These are phyloP conservation scores for Penicillium sp. DNA, from an alignment of 2,329 filamentous ascomycete genomes.

Conservation along the genomic window DNA sequence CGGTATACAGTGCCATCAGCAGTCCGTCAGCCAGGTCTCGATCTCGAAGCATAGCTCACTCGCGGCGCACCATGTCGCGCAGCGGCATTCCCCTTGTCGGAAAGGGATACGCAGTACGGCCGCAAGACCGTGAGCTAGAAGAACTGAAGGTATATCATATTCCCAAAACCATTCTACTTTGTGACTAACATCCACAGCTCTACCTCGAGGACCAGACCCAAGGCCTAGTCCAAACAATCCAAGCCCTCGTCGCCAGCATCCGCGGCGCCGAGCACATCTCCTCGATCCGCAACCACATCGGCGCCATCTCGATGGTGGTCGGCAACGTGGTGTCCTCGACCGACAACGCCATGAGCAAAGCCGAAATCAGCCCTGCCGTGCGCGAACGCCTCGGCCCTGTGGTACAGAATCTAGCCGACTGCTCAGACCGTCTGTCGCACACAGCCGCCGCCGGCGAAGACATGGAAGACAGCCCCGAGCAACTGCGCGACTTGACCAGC, in stretches of 20 bases:
- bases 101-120: slow-evolving; percentile 38
- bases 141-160: slow-evolving; percentile 54
- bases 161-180: neutral
- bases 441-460: slow-evolving; percentile 59
- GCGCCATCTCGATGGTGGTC: slow-evolving; percentile 66
- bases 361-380: slow-evolving; percentile 44
- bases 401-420: slow-evolving; percentile 52
- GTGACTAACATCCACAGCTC: slow-evolving; percentile 44
- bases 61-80: slow-evolving; percentile 26
- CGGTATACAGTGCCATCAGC: slow-evolving; percentile 69
- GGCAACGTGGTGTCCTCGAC: slow-evolving; percentile 66
- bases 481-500: slow-evolving; percentile 58
- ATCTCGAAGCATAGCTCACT: slow-evolving; percentile 30
- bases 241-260: slow-evolving; percentile 71
- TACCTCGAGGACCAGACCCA: slow-evolving; percentile 82
- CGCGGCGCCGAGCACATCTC: slow-evolving; percentile 61
- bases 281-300: slow-evolving; percentile 66
- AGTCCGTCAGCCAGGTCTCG: slow-evolving; percentile 51
- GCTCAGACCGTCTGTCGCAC: slow-evolving; percentile 62
- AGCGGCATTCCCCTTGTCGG: slow-evolving; percentile 20
- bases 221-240: slow-evolving; percentile 72
- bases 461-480: slow-evolving; percentile 49
- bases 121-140: slow-evolving; percentile 50
- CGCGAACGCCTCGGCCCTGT: slow-evolving; percentile 43
- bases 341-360: slow-evolving; percentile 50